Percentiles rank a stretch among this genome's conserved stretches.
phyloP scores from a whole-genome alignment of 2,329 filamentous ascomycete species.

The Nigrospora oryzae region DNA sequence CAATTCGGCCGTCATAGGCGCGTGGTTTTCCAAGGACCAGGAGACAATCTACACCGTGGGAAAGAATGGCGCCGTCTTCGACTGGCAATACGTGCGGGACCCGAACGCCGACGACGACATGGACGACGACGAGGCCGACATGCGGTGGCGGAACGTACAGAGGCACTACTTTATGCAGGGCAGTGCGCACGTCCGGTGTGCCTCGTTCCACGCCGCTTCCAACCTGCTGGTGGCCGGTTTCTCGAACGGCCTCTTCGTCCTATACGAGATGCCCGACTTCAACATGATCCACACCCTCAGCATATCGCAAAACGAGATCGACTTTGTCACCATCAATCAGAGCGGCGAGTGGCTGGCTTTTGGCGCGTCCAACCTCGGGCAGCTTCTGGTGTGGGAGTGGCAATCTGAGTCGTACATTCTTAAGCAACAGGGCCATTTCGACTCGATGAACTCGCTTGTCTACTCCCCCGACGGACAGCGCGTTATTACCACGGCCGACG shows the following conservation, averaged over 20 bases:
- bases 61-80: conserved; percentile 93
- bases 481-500: conserved; percentile 88
- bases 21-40: conserved; percentile 94
- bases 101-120: conserved; percentile 52
- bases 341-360: conserved; percentile 96
- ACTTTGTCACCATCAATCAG: conserved; percentile 89
- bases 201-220: conserved; percentile 77
- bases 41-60: conserved; percentile 95
- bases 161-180: conserved; percentile 92
- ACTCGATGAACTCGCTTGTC: conserved; percentile 85
- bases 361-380: conserved; percentile 87
- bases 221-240: conserved; percentile 96
- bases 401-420: conserved; percentile 98
- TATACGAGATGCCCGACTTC: conserved; percentile 95
- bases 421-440: conserved; percentile 96
- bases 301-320: conserved; percentile 95
- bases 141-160: conserved; percentile 86
- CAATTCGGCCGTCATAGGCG: conserved; percentile 80
- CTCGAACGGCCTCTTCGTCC: conserved; percentile 84
- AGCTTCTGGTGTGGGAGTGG: conserved; percentile 99
- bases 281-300: conserved; percentile 87
- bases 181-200: conserved; percentile 77
- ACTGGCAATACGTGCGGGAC: conserved; percentile 74
- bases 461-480: conserved; percentile 92
- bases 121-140: conserved; percentile 54